Conservation (phyloP, 1,284 basidiomycete genomes). For the Leccinum huronense region DNA sequence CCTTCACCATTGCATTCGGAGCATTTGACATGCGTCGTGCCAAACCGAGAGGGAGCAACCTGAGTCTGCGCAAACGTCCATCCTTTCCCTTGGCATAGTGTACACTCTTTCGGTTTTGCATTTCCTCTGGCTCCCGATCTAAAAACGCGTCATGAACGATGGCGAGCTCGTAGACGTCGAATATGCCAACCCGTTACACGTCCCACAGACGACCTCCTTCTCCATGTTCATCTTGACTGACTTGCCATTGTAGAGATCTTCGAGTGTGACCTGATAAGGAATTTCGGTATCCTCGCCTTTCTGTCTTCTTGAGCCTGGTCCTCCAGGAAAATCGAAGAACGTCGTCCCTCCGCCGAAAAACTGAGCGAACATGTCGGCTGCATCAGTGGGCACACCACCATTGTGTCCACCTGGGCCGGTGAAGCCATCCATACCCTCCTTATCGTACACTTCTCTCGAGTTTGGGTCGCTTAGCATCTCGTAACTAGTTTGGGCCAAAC, state of each 20-base stretch:
- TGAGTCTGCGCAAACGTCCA: conserved; percentile 64
- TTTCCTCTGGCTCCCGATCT: conserved; percentile 81
- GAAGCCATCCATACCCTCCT: conserved; percentile 72
- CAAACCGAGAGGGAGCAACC: conserved; percentile 51
- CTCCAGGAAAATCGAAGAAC: conserved; percentile 56
- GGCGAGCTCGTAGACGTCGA: neutral
- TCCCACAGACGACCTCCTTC: conserved; percentile 76
- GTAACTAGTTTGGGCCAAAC: conserved; percentile 51
- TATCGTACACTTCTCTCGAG: conserved; percentile 79
- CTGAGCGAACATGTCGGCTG: conserved; percentile 73
- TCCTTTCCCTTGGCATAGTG: conserved; percentile 82
- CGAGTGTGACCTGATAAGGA: conserved; percentile 83
- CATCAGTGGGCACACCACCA: conserved; percentile 59
- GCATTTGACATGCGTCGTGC: conserved; percentile 60
- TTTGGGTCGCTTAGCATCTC: conserved; percentile 83
- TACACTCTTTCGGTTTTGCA: conserved; percentile 80
- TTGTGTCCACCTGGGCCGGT: conserved; percentile 43
- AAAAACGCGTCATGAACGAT: conserved; percentile 16
- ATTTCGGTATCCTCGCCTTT: conserved; percentile 75
- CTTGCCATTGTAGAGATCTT: conserved; percentile 93
- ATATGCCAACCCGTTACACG: conserved; percentile 73
- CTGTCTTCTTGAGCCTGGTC: conserved; percentile 42
- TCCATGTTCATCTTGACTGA: conserved; percentile 88
- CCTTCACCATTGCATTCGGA: conserved; percentile 81
- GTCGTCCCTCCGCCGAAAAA: conserved; percentile 66